These are phyloP conservation scores for Bipolaris gigantea DNA, from an alignment of 2,329 filamentous ascomycete species.

Conservation along the genomic window DNA sequence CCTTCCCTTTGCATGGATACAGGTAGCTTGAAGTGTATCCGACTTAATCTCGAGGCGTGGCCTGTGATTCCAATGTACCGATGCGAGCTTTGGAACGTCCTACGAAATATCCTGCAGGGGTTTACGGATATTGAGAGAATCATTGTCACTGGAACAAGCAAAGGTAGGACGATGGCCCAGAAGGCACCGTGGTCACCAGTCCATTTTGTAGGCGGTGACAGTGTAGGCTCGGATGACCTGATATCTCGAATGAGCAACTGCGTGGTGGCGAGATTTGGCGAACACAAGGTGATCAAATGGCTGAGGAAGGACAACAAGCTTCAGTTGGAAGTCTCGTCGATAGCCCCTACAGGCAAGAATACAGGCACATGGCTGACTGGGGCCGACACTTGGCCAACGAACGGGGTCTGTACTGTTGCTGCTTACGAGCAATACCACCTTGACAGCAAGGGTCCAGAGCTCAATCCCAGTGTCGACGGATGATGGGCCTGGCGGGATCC, in stretches of 20 bases:
- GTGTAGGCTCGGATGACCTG: slow-evolving; percentile 40
- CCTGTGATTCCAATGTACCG: slow-evolving; percentile 34
- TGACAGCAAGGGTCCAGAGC: slow-evolving; percentile 15
- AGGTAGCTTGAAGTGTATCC: slow-evolving; percentile 36
- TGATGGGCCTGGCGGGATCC: slow-evolving; percentile 91
- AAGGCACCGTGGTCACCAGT: slow-evolving; percentile 42
- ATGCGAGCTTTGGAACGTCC: slow-evolving; percentile 38
- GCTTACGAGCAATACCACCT: slow-evolving; percentile 36
- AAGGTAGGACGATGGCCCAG: slow-evolving; percentile 35
- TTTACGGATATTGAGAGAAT: slow-evolving; percentile 38
- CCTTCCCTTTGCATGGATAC: slow-evolving; percentile 33
- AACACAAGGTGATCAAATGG: slow-evolving; percentile 39
- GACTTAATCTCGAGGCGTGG: slow-evolving; percentile 44
- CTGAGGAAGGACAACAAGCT: slow-evolving; percentile 29
- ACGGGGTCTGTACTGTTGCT: slow-evolving; percentile 24
- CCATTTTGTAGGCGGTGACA: slow-evolving; percentile 43
- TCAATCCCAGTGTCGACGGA: slow-evolving; percentile 65
- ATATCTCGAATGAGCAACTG: slow-evolving; percentile 38
- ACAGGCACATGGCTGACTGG: slow-evolving; percentile 21
- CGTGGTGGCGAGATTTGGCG: slow-evolving; percentile 20
- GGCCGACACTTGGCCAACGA: slow-evolving; percentile 34
- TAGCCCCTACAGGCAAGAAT: slow-evolving; percentile 20
- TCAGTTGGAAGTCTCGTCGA: slow-evolving; percentile 37
- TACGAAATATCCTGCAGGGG: slow-evolving; percentile 32
- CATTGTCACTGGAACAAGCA: slow-evolving; percentile 38